Evolutionary conservation across 306 rosid genomes (phyloP), one percentile per base, ranked within the genome.

Genomic region (Begonia loranthoides): DNA sequence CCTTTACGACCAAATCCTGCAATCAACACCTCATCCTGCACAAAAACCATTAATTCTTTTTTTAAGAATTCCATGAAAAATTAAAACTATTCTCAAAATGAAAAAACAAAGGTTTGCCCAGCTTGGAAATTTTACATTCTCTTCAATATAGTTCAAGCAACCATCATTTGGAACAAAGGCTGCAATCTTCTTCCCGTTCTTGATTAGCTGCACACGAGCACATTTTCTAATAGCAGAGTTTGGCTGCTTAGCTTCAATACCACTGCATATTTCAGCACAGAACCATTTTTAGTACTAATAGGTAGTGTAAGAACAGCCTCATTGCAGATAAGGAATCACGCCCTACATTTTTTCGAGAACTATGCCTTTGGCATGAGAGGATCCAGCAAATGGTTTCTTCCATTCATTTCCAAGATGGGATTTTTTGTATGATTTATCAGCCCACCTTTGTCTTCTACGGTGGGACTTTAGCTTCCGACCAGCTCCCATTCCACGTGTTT

Each of bases 151-250:
- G 71, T 79, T 79, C 66, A 79, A 57, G 68, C 79, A 79, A 64
- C 82, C 87, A 67, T 79, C 87, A 10, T 79, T 79, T 40, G 82
- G 87, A 33, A 79, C 82, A 56, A 79, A 79, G 51, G 82, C 87
- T 5, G 77, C 82, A 62, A 79, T 79, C 62, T 79, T 79, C 82
- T 76, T 79, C 3, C 87, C 82, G 12, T 76, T 76, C 67, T 76
- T 79, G 54, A 79, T 79, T 46, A 79, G 67, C 52, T 76, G 82
- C 10, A 79, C 87, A 24, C 87, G 69, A 56, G 79, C 82, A 75
- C 87, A 76, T 52, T 79, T 79, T 54, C 87, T 73, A 50, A 79
- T 76, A 51, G 87, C 87, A 64, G 82, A 76, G 69, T 79, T 78
- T 36, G 84, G 86, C 72, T 75, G 81, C 65, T 79, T 79, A 38